Evolutionary conservation across 176 grass and related monocot genomes (phyloP), one percentile per base, ranked within the genome.

Genomic region (Rhipidocladum racemiflorum): DNA sequence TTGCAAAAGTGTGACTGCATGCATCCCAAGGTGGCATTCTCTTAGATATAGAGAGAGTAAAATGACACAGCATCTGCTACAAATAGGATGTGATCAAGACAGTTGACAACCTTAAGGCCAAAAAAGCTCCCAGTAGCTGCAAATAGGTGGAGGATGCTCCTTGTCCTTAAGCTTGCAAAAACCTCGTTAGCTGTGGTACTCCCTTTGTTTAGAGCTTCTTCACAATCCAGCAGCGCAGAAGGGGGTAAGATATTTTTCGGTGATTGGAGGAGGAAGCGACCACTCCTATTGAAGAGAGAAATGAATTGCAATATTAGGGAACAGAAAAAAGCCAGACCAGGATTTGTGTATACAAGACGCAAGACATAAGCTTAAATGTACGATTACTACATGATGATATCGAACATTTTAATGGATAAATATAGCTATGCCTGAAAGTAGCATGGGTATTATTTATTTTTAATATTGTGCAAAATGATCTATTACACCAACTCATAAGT

Each of bases 91-190:
- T 65, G 48, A 44, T 44, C 21, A 77, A 72, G 42, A 82, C 17
- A 48, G 75, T 83, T 48, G 14, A 61, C 70, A 82, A 99, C 96
- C 92, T 99, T 93, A 20, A 99, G 83, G 80, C 96, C 89, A 17
- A 95, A 82, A 90, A 95, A 93, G 53, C 90, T 90, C 85, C 91
- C 96, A 85, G 83, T 83, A 69, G 89, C 88, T 59, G 89, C 87
- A 85, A 99, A 88, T 66, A 95, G 75, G 34, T 99, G 89, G 48
- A 99, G 96, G 65, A 99, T 95, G 89, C 96, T 99, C 73, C 92
- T 95, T 59, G 88, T 95, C 69, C 91, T 91, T 70, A 95, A 90
- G 79, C 85, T 99, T 62, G 83, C 78, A 78, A 99, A 99, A 76
- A 88, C 79, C 60, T 99, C 92, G 0, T 59, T 82, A 32, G 91